A percentile compares a stretch with the other conserved stretches of the same genome.
phyloP scores from a whole-genome alignment of 306 rosid genomes.

The Acacia melanoxylon region DNA sequence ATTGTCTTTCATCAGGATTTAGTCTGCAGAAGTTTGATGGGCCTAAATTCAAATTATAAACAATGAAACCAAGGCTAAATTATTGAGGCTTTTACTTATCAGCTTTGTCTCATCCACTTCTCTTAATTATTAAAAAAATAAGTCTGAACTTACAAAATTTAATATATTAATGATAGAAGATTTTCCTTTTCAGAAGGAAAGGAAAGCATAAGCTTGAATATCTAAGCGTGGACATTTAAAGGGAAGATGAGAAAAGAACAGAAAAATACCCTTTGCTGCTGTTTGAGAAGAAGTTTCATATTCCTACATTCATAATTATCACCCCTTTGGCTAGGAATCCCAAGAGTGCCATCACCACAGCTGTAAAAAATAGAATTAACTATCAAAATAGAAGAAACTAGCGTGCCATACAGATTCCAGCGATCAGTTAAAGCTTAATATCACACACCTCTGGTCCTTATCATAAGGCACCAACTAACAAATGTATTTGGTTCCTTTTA shows the following conservation, averaged over 20 bases:
- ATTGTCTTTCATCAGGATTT: not conserved
- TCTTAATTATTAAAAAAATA: not conserved
- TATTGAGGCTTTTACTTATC: not conserved
- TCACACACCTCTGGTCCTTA: not conserved
- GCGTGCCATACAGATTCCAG: not conserved
- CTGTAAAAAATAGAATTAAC: conserved; percentile 50
- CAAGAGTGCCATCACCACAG: conserved; percentile 96
- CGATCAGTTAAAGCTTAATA: not conserved
- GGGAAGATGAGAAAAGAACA: conserved; percentile 21
- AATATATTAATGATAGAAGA: not conserved
- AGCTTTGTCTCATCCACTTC: not conserved
- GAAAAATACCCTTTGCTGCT: conserved; percentile 85
- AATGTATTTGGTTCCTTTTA: no score
- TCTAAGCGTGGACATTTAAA: not conserved
- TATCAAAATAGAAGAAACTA: conserved; percentile 17
- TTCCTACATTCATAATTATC: conserved; percentile 99
- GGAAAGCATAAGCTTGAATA: not conserved
- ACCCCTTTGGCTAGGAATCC: conserved; percentile 95
- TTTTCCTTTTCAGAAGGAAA: conserved; percentile 2
- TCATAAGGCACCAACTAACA: no score
- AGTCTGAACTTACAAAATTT: not conserved
- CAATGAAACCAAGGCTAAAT: not conserved
- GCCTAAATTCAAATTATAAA: not conserved
- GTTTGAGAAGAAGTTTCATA: conserved; percentile 99
- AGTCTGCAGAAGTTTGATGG: not conserved